phyloP scores from a whole-genome alignment of 2,329 filamentous ascomycete genomes.

The Fusarium proliferatum region DNA sequence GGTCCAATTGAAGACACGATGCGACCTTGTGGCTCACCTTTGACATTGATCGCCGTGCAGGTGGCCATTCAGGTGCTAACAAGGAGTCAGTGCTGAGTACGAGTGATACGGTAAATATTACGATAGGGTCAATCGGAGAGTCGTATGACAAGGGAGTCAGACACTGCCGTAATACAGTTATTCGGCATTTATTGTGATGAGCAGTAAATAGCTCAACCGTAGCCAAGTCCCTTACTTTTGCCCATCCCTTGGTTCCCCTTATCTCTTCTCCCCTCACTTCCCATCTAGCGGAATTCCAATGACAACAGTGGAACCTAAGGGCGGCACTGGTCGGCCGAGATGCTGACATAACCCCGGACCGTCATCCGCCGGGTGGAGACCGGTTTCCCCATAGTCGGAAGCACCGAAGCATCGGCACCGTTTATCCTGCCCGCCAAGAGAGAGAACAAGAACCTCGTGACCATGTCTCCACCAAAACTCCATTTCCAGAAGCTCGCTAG shows the following conservation, averaged over 20 bases:
- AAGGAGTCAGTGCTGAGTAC: background rate
- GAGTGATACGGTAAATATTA: slow-evolving; percentile 4
- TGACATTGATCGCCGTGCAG: slow-evolving; percentile 14
- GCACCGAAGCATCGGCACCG: slow-evolving; percentile 23
- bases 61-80: slow-evolving; percentile 12
- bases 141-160: background rate
- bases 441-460: background rate
- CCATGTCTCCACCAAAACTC: slow-evolving; percentile 11
- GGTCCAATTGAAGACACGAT: slow-evolving; percentile 17
- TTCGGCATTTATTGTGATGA: background rate
- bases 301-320: slow-evolving; percentile 21
- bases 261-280: slow-evolving; percentile 3
- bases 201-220: background rate
- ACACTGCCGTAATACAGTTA: background rate
- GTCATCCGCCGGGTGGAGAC: slow-evolving; percentile 4
- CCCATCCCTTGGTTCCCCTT: background rate
- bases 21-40: slow-evolving; percentile 18
- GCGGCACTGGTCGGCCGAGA: slow-evolving; percentile 38
- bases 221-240: background rate
- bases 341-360: slow-evolving; percentile 17
- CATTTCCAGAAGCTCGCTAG: slow-evolving; percentile 35
- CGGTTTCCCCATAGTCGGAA: slow-evolving; percentile 27
- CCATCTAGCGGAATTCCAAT: slow-evolving; percentile 25
- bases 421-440: slow-evolving; percentile 23
- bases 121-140: background rate